Evolutionary conservation across 495 filamentous ascomycete genomes (phyloP).

Genomic region (Penicillium riverlandense): DNA sequence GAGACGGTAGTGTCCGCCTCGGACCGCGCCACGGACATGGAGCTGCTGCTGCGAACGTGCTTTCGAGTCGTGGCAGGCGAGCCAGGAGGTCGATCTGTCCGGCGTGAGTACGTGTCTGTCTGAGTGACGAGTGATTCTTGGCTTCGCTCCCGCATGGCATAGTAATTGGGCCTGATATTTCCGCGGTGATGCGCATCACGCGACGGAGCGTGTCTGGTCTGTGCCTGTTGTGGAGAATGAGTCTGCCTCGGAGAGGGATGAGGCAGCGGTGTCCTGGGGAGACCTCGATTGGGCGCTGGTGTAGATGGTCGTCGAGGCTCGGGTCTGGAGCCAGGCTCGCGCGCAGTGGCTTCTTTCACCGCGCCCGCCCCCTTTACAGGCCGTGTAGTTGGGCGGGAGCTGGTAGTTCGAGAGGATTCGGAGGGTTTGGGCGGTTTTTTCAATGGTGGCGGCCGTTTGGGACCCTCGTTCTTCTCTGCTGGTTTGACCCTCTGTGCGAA

Average conservation of each 20-base stretch:
- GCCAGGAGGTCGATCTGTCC: slow-evolving; percentile 39
- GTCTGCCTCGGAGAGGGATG: slow-evolving; percentile 13
- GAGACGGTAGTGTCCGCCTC: slow-evolving; percentile 35
- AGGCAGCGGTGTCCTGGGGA: slow-evolving; percentile 35
- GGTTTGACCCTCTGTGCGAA: slow-evolving; percentile 32
- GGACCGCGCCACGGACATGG: slow-evolving; percentile 38
- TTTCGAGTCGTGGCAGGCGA: slow-evolving; percentile 39
- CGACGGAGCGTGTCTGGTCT: slow-evolving; percentile 12
- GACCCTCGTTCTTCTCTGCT: slow-evolving; percentile 18
- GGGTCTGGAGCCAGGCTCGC: neutral
- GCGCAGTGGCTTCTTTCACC: slow-evolving; percentile 15
- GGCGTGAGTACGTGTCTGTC: slow-evolving; percentile 53
- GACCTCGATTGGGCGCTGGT: slow-evolving; percentile 26
- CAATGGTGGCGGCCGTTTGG: slow-evolving; percentile 10
- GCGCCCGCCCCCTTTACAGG: slow-evolving; percentile 12
- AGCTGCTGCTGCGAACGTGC: slow-evolving; percentile 43
- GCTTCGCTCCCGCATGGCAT: slow-evolving; percentile 45
- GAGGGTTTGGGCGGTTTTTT: slow-evolving; percentile 16
- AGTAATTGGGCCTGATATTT: slow-evolving; percentile 37
- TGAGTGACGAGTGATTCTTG: slow-evolving; percentile 52
- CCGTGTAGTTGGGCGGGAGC: slow-evolving; percentile 5
- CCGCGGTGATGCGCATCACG: slow-evolving; percentile 13
- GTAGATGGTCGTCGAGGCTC: slow-evolving; percentile 10
- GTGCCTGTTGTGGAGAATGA: slow-evolving; percentile 16
- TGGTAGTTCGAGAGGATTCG: neutral